Base-by-base conservation (phyloP, 2,329 filamentous ascomycete species). In the Tricladium varicosporioides region DNA sequence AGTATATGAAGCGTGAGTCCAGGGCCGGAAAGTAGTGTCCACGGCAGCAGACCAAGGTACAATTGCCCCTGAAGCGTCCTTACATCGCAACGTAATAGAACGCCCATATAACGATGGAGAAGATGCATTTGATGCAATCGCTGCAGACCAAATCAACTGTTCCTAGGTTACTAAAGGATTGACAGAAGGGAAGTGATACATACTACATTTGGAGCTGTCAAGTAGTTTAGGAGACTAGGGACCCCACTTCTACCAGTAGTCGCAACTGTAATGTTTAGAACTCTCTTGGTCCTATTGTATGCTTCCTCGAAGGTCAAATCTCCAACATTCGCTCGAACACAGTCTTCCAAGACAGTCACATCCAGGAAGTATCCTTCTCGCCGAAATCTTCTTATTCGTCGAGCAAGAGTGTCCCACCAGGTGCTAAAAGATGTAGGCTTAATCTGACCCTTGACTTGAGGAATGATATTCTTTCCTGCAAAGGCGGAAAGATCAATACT, bases 301-400 rank as follows among this genome's bases (percentile, higher is more conserved):
- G 93, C 93, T 74, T 97, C 93, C 72, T 95, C 91, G 68, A 97
- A 97, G 0, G 92, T 97, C 60, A 96, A 71, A 66, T 96, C 89
- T 9, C 92, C 92, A 13, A 96, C 86, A 64, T 96, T 96, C 13
- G 87, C 85, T 56, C 88, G 82, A 13, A 97, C 88, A 64, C 91
- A 93, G 57, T 92, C 84, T 69, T 95, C 91, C 47, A 97, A 75
- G 9, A 95, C 87, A 43, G 81, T 84, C 2, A 91, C 84, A 70
- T 97, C 92, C 31, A 96, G 80, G 58, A 96, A 89, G 68, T 95
- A 91, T 0, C 92, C 92, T 64, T 92, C 87, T 42, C 78, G 78
- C 50, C 86, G 78, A 68, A 93, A 92, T 47, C 92, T 82, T 54
- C 76, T 78, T 9, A 89, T 69, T 48, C 91, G 84, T 27, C 90